Evolutionary conservation across 2,329 filamentous ascomycete genomes (phyloP).

Genomic region (Verticillium nubilum): DNA sequence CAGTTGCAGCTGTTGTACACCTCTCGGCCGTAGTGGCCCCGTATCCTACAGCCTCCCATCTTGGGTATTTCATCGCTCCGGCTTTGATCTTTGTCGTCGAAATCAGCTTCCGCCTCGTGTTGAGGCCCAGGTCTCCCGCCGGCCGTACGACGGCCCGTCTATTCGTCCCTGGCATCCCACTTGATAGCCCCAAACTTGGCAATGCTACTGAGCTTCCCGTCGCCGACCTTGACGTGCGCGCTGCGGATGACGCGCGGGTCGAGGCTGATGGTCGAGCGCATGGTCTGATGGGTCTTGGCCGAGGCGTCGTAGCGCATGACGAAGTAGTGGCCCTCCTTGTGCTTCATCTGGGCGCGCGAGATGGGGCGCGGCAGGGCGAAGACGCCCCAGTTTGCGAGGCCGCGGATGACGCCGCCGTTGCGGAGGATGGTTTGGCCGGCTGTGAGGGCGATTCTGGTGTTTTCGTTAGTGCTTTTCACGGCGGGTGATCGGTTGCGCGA

Average conservation of each 20-base stretch:
- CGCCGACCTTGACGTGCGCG: conserved; percentile 79
- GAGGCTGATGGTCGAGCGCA: conserved; percentile 70
- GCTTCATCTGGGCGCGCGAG: conserved; percentile 74
- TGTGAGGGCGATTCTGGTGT: conserved; percentile 73
- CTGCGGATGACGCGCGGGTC: conserved; percentile 90
- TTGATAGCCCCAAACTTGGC: conserved; percentile 42
- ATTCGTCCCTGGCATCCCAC: conserved; percentile 30
- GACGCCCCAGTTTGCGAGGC: conserved; percentile 91
- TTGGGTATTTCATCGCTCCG: not conserved
- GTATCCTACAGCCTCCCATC: not conserved
- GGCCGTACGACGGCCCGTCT: not conserved
- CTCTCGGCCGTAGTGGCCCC: not conserved
- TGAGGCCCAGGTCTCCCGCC: not conserved
- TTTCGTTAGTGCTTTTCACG: too few species aligned
- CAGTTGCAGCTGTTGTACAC: not conserved
- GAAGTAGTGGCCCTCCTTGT: conserved; percentile 91
- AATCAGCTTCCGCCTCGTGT: not conserved
- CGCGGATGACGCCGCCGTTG: conserved; percentile 83
- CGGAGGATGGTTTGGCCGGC: conserved; percentile 78
- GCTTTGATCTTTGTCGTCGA: not conserved
- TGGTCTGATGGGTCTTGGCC: conserved; percentile 63
- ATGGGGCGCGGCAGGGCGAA: conserved; percentile 79
- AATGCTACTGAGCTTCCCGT: conserved; percentile 48
- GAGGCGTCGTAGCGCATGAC: conserved; percentile 92
- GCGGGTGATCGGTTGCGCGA: too few species aligned